phyloP scores from a whole-genome alignment of 495 filamentous ascomycete genomes.

The Neurospora tetrasperma region DNA sequence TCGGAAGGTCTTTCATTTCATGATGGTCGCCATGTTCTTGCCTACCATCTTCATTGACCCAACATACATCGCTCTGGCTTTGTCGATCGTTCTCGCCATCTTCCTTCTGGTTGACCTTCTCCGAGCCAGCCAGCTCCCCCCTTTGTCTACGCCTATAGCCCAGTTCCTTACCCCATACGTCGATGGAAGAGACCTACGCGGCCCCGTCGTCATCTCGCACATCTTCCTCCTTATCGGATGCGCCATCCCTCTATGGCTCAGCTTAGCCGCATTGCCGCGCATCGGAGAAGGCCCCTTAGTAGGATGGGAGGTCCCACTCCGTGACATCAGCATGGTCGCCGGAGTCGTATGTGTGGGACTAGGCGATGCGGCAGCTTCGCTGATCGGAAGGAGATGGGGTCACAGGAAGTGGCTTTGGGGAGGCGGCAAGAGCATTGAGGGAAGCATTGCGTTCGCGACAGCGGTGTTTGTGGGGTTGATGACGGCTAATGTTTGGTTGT shows the following conservation, averaged over 20 bases:
- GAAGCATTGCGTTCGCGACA: slow-evolving; percentile 70
- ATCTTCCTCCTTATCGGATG: slow-evolving; percentile 97
- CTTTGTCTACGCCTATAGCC: slow-evolving; percentile 71
- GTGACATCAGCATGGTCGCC: slow-evolving; percentile 78
- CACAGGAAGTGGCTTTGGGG: slow-evolving; percentile 91
- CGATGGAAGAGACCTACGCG: slow-evolving; percentile 84
- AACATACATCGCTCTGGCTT: slow-evolving; percentile 63
- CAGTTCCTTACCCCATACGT: slow-evolving; percentile 86
- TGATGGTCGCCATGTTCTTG: slow-evolving; percentile 93
- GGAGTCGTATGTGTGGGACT: slow-evolving; percentile 91
- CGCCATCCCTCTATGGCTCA: slow-evolving; percentile 88
- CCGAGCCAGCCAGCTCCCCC: slow-evolving; percentile 82
- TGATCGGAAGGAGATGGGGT: slow-evolving; percentile 83
- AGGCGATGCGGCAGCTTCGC: slow-evolving; percentile 88
- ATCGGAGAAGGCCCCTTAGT: slow-evolving; percentile 39
- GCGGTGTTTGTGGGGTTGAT: slow-evolving; percentile 69
- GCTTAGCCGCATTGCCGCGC: slow-evolving; percentile 53
- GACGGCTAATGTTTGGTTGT: slow-evolving; percentile 65
- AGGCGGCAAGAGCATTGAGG: slow-evolving; percentile 90
- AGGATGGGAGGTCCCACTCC: slow-evolving; percentile 60
- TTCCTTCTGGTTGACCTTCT: slow-evolving; percentile 86
- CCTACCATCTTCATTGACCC: slow-evolving; percentile 81
- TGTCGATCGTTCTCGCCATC: slow-evolving; percentile 61
- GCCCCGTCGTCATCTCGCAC: slow-evolving; percentile 88
- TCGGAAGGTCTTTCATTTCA: slow-evolving; percentile 97